These are phyloP conservation scores for Thelephora aurantiotincta DNA, from an alignment of 768 basidiomycete genomes.

Conservation along the genomic window DNA sequence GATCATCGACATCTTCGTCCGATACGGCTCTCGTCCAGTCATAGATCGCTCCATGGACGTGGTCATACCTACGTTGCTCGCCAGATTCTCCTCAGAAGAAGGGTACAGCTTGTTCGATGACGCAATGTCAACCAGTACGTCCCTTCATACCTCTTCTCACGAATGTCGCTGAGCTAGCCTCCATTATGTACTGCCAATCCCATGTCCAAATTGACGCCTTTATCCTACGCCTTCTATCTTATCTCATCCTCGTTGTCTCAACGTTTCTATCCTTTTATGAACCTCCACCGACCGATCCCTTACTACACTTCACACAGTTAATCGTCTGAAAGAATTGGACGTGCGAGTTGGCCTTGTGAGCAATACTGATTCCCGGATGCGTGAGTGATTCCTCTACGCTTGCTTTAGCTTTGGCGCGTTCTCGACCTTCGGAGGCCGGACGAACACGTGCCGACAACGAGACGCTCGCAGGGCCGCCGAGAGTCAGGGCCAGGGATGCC, in stretches of 20 bases:
- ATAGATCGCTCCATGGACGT: constrained; percentile 36
- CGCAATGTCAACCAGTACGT: constrained; percentile 30
- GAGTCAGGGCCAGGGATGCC: too few species aligned
- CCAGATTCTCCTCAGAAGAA: constrained; percentile 52
- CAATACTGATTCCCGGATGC: constrained; percentile 61
- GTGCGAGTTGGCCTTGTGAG: constrained; percentile 48
- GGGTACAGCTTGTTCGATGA: constrained; percentile 55
- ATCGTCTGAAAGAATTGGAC: constrained; percentile 27
- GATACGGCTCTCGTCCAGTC: constrained; percentile 19
- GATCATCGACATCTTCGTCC: neutral
- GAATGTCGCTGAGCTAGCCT: neutral
- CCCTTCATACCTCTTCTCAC: neutral
- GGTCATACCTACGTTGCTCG: constrained; percentile 49
- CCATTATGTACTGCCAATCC: neutral
- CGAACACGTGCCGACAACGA: too few species aligned
- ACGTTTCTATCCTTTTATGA: neutral
- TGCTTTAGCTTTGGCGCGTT: too few species aligned
- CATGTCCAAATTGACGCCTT: neutral
- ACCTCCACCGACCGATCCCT: too few species aligned
- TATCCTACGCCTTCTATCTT: neutral
- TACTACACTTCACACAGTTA: constrained; percentile 22
- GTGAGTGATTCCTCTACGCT: too few species aligned
- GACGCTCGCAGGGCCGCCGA: too few species aligned
- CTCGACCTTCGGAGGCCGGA: too few species aligned
- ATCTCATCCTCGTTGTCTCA: neutral